phyloP scores from a whole-genome alignment of 1,284 basidiomycete genomes.

The Sanghuangporus baumii region DNA sequence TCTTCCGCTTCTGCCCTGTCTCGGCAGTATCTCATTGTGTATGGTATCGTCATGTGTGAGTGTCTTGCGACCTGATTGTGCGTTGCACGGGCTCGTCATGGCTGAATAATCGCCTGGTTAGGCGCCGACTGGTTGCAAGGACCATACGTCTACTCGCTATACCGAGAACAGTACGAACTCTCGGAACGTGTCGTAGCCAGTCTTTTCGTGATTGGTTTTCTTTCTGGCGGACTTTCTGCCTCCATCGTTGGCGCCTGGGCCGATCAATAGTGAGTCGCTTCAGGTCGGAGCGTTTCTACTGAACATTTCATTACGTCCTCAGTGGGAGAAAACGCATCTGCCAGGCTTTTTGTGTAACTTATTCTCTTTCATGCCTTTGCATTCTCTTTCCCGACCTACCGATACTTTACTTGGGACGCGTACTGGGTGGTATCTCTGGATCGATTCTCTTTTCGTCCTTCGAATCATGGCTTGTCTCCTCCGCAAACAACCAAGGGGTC shows the following conservation, averaged over 20 bases:
- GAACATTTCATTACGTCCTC: neutral
- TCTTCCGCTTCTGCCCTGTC: conserved; percentile 33
- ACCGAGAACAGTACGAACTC: conserved; percentile 61
- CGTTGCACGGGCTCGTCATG: neutral
- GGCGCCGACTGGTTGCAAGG: conserved; percentile 78
- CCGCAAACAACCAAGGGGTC: conserved; percentile 45
- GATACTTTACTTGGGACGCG: conserved; percentile 52
- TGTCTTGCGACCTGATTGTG: conserved; percentile 7
- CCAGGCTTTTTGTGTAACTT: conserved; percentile 61
- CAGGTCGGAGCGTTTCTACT: neutral
- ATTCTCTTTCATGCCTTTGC: conserved; percentile 51
- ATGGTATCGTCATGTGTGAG: conserved; percentile 69
- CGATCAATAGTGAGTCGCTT: conserved; percentile 54
- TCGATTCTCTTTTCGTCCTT: conserved; percentile 72
- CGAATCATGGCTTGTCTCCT: conserved; percentile 69
- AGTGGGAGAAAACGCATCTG: conserved; percentile 66
- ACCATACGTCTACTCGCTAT: conserved; percentile 68
- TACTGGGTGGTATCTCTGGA: conserved; percentile 64
- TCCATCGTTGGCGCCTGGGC: conserved; percentile 72
- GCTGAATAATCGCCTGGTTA: conserved; percentile 24
- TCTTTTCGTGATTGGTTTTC: conserved; percentile 68
- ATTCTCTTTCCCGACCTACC: conserved; percentile 53
- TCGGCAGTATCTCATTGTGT: conserved; percentile 58
- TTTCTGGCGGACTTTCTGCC: conserved; percentile 61
- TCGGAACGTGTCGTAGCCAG: conserved; percentile 59